Conservation (phyloP, 2,329 filamentous ascomycete species). For the Calcarisporium arbuscula region DNA sequence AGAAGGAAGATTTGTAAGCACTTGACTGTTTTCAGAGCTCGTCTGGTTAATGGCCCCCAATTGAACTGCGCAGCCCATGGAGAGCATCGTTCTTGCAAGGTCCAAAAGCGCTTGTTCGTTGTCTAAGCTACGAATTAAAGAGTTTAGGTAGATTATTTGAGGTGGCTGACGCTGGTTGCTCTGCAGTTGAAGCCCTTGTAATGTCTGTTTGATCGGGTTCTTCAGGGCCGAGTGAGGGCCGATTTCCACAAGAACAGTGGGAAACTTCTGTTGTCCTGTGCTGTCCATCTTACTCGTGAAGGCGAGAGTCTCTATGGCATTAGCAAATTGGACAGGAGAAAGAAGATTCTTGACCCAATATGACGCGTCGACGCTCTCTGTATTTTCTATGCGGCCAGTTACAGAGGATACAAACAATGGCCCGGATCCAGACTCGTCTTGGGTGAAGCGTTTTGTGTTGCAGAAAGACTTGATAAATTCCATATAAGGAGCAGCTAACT, state of each 20-base stretch:
- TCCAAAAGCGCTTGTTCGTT: slow-evolving; percentile 12
- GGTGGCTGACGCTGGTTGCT: slow-evolving; percentile 13
- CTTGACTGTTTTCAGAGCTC: slow-evolving; percentile 1
- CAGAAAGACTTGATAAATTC: slow-evolving; percentile 4
- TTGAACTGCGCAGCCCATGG: slow-evolving; percentile 32
- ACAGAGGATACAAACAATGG: slow-evolving; percentile 7
- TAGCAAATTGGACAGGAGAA: background rate
- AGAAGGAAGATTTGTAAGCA: slow-evolving; percentile 33
- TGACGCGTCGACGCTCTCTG: background rate
- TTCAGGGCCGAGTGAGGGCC: slow-evolving; percentile 39
- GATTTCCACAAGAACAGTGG: slow-evolving; percentile 29
- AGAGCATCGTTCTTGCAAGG: slow-evolving; percentile 33
- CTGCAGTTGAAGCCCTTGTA: slow-evolving; percentile 17
- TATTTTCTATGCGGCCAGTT: background rate
- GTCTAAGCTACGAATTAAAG: slow-evolving; percentile 9
- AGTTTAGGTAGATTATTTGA: slow-evolving; percentile 9
- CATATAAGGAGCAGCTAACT: slow-evolving; percentile 6
- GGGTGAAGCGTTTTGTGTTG: background rate
- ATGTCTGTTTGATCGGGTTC: slow-evolving; percentile 37
- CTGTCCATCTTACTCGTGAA: background rate
- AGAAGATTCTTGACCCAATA: background rate
- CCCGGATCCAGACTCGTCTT: no score
- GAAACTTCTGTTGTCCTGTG: no score
- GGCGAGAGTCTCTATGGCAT: slow-evolving; percentile 3
- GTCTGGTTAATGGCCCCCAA: slow-evolving; percentile 34